phyloP scores from a whole-genome alignment of 2,329 filamentous ascomycete genomes.

The Blastomyces percursus region DNA sequence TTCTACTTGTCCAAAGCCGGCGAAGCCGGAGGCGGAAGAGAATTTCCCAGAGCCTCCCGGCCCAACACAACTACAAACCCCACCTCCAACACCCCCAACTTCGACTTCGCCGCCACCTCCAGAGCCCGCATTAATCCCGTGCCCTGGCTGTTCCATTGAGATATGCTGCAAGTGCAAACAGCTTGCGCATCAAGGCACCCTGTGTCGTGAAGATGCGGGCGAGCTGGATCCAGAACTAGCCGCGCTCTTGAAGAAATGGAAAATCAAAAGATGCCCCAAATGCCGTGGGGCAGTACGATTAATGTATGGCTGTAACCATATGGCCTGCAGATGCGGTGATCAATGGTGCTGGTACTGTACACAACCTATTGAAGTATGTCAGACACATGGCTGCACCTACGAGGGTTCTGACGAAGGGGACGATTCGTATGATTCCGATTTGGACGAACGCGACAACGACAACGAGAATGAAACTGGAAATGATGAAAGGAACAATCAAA shows the following conservation, averaged over 20 bases:
- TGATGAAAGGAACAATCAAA: conserved; percentile 1
- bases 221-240: conserved; percentile 27
- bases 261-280: conserved; percentile 42
- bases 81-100: conserved; percentile 15
- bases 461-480: conserved; percentile 3
- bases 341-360: conserved; percentile 42
- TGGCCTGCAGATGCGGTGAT: conserved; percentile 40
- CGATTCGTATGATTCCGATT: conserved; percentile 13
- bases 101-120: neutral
- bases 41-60: neutral
- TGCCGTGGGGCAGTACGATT: conserved; percentile 39
- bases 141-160: conserved; percentile 33
- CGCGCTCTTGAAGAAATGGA: conserved; percentile 31
- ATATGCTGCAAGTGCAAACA: conserved; percentile 39
- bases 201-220: conserved; percentile 27
- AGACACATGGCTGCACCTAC: conserved; percentile 10
- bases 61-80: conserved; percentile 9
- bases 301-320: conserved; percentile 41
- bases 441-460: conserved; percentile 7
- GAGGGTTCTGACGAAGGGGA: conserved; percentile 13
- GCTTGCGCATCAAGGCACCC: conserved; percentile 26
- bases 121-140: conserved; percentile 22
- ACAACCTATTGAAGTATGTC: conserved; percentile 24
- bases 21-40: neutral
- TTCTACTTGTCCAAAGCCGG: neutral